Evolutionary conservation across 345 rosid genomes (phyloP), one percentile per base, ranked within the genome.

Genomic region (Nasturtium officinale): DNA sequence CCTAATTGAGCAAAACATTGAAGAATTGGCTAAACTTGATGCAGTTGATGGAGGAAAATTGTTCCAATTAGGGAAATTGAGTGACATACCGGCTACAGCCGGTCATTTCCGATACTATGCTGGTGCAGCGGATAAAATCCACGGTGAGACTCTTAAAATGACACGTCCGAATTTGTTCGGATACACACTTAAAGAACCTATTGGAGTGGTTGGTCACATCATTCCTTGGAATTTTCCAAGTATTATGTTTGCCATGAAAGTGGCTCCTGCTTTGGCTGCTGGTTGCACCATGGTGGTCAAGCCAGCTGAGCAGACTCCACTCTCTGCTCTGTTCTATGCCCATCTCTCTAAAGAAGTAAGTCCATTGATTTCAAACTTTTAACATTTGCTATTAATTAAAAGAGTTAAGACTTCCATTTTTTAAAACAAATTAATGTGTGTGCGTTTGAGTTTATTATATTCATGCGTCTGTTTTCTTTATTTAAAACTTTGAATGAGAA

Each of bases 261-360:
- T 79, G 33, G 79, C 75, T 25, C 97, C 98, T 0, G 80, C 97
- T 54, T 75, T 94, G 30, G 97, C 98, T 1, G 89, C 96, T 2
- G 98, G 98, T 8, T 91, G 97, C 83, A 90, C 96, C 67, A 81
- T 91, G 82, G 74, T 94, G 40, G 72, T 91, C 67, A 94, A 94
- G 78, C 96, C 97, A 2, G 96, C 98, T 0, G 97, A 94, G 84
- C 96, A 89, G 43, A 91, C 97, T 1, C 90, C 98, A 1, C 97
- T 91, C 28, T 83, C 97, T 0, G 98, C 98, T 30, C 82, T 94
- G 26, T 91, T 69, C 61, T 88, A 83, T 70, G 95, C 89, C 0
- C 73, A 77, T 59, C 80, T 77, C 37, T 35, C 80, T 0, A 77
- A 77, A 51, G 62, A 77, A 65, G 80, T 77, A 77, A 71, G 76